Evolutionary conservation across 176 grass and related monocot species (phyloP).

Genomic region (Zizania latifolia): DNA sequence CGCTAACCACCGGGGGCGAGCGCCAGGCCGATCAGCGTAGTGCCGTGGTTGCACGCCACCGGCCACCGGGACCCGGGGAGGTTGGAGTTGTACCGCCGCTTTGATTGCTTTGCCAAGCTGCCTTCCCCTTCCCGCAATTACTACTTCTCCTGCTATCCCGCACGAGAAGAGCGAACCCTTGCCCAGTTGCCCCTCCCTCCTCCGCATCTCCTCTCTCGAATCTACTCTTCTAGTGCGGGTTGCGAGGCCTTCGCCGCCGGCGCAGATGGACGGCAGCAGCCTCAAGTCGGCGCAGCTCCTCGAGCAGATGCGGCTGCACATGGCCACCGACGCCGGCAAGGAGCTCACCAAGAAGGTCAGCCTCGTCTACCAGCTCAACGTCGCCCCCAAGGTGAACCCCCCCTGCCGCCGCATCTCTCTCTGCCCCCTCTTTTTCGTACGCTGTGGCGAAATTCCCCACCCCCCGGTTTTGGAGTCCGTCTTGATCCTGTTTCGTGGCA

Average conservation of each 20-base stretch:
- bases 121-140: not conserved
- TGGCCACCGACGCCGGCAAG: slow-evolving; percentile 66
- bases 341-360: too few relatives aligned
- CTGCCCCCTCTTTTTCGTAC: too few relatives aligned
- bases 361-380: too few relatives aligned
- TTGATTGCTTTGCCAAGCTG: not conserved
- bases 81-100: not conserved
- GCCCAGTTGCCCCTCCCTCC: not conserved
- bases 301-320: slow-evolving; percentile 63
- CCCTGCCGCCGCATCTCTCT: too few relatives aligned
- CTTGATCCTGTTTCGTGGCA: not conserved
- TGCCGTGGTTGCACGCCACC: not conserved
- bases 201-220: not conserved
- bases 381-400: too few relatives aligned
- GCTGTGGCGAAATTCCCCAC: not conserved
- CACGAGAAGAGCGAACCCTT: not conserved
- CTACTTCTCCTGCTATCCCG: not conserved
- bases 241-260: not conserved
- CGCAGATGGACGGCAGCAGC: slow-evolving; percentile 58
- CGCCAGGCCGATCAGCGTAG: too few relatives aligned
- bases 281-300: slow-evolving; percentile 67
- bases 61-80: not conserved
- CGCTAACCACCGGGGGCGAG: too few relatives aligned
- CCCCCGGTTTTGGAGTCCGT: too few relatives aligned
- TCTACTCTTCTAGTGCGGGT: too few relatives aligned